Evolutionary conservation across 164 flowering plant species (phyloP), one percentile per base, ranked within the genome.

Genomic region (Euptelea pleiosperma): DNA sequence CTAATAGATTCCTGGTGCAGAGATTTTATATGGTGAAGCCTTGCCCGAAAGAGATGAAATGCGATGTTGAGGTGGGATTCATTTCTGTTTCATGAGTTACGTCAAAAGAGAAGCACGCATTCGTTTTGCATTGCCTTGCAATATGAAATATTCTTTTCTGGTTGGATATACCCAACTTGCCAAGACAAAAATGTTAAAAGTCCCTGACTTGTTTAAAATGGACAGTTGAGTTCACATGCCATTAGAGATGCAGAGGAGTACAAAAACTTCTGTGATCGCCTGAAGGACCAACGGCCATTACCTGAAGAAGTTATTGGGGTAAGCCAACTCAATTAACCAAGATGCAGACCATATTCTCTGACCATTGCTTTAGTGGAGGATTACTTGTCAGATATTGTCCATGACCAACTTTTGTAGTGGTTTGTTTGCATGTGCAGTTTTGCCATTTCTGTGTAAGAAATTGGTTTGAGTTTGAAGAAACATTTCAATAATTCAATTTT

Each of bases 241-340:
- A 83, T 93, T 55, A 79, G 97, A 69, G 99, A 93, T 63, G 76
- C 71, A 40, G 97, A 93, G 72, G 99, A 93, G 71, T 93, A 90
- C 75, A 93, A 85, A 75, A 90, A 93, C 65, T 93, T 82, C 67
- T 93, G 97, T 74, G 97, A 90, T 64, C 86, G 97, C 19, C 64
- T 95, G 39, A 89, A 67, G 70, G 87, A 85, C 64, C 99, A 93
- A 71, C 83, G 94, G 10, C 99, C 99, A 50, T 84, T 75, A 18
- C 91, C 95, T 52, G 97, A 93, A 63, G 99, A 93, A 80, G 92
- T 93, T 70, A 77, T 90, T 64, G 96, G 86, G 77, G 99, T 90
- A 75, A 74, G 72, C 39, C 33, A 56, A n/a, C 33, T 33, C 21
- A 61, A 10, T 43, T 24, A 25, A n/a, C 30, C 25, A 52, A 22